Evolutionary conservation across 2,329 filamentous ascomycete species (phyloP).

Genomic region (Fusarium napiforme): DNA sequence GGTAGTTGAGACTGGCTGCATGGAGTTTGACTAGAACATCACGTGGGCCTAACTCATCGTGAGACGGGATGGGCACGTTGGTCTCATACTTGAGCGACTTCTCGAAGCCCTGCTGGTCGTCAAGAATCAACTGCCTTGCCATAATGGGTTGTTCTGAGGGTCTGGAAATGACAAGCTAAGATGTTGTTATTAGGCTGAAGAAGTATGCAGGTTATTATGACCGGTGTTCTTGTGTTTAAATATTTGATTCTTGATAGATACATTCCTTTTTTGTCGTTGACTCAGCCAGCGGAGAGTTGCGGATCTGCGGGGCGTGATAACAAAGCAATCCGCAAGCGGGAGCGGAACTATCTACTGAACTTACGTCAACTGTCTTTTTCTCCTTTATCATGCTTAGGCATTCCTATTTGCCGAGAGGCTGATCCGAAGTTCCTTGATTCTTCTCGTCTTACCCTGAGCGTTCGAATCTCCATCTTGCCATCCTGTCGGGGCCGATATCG

Average conservation of each 20-base stretch:
- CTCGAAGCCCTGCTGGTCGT: slow-evolving; percentile 49
- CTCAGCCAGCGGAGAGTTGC: not conserved
- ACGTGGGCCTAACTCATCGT: slow-evolving; percentile 60
- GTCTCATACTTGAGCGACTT: slow-evolving; percentile 49
- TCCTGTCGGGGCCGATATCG: slow-evolving; percentile 19
- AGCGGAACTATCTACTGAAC: not conserved
- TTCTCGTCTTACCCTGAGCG: not conserved
- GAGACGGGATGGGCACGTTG: slow-evolving; percentile 21
- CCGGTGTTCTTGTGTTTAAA: not conserved
- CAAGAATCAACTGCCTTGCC: slow-evolving; percentile 38
- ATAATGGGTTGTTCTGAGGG: not conserved
- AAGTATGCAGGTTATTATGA: not conserved
- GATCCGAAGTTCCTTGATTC: fast-evolving
- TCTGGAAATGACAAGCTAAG: fast-evolving
- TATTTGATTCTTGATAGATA: not conserved
- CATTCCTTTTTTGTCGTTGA: not conserved
- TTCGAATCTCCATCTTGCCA: slow-evolving; percentile 13
- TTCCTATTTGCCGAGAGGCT: fast-evolving
- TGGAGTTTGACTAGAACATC: slow-evolving; percentile 70
- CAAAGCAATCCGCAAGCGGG: not conserved
- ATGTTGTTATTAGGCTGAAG: not conserved
- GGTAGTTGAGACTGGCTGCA: slow-evolving; percentile 61
- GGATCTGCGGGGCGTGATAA: not conserved
- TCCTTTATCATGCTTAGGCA: fast-evolving
- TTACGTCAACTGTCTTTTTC: fast-evolving